Evolutionary conservation across 305 asterid genomes (phyloP), one percentile per base, ranked within the genome.

Genomic region (Fraxinus velutina): DNA sequence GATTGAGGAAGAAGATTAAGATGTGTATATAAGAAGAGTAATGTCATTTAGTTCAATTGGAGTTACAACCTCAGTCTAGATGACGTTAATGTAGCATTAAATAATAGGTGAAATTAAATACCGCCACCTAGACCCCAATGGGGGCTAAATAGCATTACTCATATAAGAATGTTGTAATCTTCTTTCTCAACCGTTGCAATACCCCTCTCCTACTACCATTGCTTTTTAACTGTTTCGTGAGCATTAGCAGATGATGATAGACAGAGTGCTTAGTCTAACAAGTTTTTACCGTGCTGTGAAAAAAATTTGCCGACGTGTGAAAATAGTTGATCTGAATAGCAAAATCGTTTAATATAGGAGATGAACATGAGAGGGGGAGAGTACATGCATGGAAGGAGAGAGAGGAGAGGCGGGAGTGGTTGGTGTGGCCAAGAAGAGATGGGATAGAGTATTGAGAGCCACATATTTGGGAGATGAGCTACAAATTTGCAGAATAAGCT

Each of bases 401-500:
- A 39, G 89, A 84, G 64, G 93, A 87, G 85, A 90, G 88, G 19
- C 87, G 95, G 57, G 89, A 86, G 77, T 81, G 87, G 79, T 89
- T 47, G 71, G 88, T 77, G 78, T 24, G 27, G 27, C 24, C 24
- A 88, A 91, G 85, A 95, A 90, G 76, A 95, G 90, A 74, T 94
- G 95, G 64, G 97, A 90, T 80, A 94, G 96, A 44, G 97, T 90
- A 84, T 84, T 86, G 88, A 94, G 92, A 68, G 92, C 90, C 5
- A 90, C 97, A 81, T 91, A 91, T 83, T 94, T 92, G 85, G 97
- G 83, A 29, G 96, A 89, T 0, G 99, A 90, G 32, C 87, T 0
- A 92, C 92, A 83, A 95, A 95, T 87, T 92, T 94, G 79, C 92
- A 92, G 82, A 93, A 90, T 29, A 91, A 82, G 70, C 88, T 78